These are phyloP conservation scores for Lagenaria siceraria DNA, from an alignment of 306 rosid genomes.

Conservation along the genomic window DNA sequence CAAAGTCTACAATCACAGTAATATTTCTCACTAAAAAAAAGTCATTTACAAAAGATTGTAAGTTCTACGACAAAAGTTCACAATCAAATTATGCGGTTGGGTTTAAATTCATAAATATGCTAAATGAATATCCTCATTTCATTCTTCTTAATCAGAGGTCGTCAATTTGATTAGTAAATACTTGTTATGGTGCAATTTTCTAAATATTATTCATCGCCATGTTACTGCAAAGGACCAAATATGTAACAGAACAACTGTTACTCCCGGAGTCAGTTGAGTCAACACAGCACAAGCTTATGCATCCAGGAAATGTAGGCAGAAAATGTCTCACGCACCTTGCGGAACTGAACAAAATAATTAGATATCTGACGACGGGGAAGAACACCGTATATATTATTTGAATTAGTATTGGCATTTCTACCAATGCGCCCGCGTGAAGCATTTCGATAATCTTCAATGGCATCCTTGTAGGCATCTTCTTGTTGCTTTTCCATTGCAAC, in stretches of 20 bases:
- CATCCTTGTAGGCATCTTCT: conserved; percentile 69
- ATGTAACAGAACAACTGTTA: background rate
- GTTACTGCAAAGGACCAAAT: background rate
- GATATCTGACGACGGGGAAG: conserved; percentile 80
- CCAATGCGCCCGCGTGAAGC: conserved; percentile 62
- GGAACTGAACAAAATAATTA: conserved; percentile 92
- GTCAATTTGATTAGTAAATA: background rate
- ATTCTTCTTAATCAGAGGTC: background rate
- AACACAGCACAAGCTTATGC: background rate
- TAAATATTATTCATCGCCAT: background rate
- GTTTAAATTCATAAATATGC: background rate
- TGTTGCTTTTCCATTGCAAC: conserved; percentile 79
- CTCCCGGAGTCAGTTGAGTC: background rate
- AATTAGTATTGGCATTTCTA: conserved; percentile 34
- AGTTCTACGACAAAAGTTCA: background rate
- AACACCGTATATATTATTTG: conserved; percentile 24
- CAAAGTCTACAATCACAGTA: background rate
- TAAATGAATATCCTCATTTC: background rate
- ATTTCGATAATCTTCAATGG: conserved; percentile 80
- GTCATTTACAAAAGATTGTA: background rate
- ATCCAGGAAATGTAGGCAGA: conserved; percentile 5
- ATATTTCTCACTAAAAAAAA: background rate
- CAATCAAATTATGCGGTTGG: background rate
- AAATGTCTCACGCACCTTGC: conserved; percentile 46
- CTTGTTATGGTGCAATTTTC: background rate